phyloP scores from a whole-genome alignment of 2,329 filamentous ascomycete species.

The Cladosporium velox region DNA sequence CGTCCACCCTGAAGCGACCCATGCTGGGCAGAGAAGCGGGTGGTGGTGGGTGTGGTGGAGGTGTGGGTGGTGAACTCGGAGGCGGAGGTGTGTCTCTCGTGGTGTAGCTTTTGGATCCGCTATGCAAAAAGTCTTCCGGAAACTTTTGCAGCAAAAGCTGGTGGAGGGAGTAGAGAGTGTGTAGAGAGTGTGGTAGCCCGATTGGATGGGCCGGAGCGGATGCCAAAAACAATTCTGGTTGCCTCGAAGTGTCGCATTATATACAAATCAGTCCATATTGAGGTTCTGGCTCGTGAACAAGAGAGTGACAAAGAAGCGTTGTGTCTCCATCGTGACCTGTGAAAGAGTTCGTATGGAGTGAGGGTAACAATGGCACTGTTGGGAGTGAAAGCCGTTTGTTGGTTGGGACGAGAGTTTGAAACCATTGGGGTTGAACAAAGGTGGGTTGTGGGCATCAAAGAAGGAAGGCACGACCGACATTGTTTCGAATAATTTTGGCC shows the following conservation, averaged over 20 bases:
- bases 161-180: background rate
- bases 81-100: background rate
- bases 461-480: conserved; percentile 7
- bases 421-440: conserved; percentile 6
- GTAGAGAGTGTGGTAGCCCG: background rate
- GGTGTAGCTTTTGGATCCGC: background rate
- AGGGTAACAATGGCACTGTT: background rate
- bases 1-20: background rate
- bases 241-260: background rate
- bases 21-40: background rate
- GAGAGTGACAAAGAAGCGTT: background rate
- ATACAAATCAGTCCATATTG: background rate
- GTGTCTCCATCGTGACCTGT: background rate
- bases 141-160: conserved; percentile 5
- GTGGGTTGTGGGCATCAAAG: background rate
- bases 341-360: background rate
- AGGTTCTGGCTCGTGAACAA: background rate
- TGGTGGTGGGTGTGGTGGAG: background rate
- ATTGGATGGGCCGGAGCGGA: background rate
- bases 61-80: background rate
- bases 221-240: conserved; percentile 4
- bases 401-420: background rate
- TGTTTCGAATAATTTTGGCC: background rate
- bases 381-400: conserved; percentile 1
- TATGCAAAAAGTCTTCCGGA: conserved; percentile 1